Percentiles rank a stretch among this genome's conserved stretches.
phyloP scores from a whole-genome alignment of 352 stramenopile species.

The Globisporangium rhizosaccharum region DNA sequence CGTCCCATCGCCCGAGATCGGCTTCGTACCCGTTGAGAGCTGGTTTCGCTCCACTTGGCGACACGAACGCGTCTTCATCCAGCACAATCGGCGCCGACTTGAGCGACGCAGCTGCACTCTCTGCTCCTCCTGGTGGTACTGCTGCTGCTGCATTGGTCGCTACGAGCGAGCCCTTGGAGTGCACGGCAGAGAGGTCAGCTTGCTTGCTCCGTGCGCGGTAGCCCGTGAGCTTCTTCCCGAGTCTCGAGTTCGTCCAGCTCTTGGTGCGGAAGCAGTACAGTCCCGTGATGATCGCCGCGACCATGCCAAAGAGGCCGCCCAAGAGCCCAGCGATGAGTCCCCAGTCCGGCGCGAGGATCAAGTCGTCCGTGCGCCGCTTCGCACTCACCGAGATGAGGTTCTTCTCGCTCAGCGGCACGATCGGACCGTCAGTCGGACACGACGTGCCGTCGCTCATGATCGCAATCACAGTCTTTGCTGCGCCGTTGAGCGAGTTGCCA shows the following conservation, averaged over 20 bases:
- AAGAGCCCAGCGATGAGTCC: slow-evolving; percentile 73
- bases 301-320: slow-evolving; percentile 64
- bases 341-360: slow-evolving; percentile 90
- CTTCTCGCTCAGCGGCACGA: slow-evolving; percentile 79
- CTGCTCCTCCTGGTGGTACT: not conserved
- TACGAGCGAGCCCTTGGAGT: slow-evolving; percentile 63
- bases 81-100: not conserved
- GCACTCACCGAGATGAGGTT: slow-evolving; percentile 84
- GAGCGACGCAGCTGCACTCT: not conserved
- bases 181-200: slow-evolving; percentile 48
- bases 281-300: slow-evolving; percentile 65
- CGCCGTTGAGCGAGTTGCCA: slow-evolving; percentile 64
- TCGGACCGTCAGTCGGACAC: slow-evolving; percentile 75
- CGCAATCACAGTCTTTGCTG: slow-evolving; percentile 68
- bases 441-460: slow-evolving; percentile 74
- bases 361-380: slow-evolving; percentile 64
- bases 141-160: slow-evolving; percentile 24
- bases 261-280: slow-evolving; percentile 84
- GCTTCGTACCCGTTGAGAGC: slow-evolving; percentile 27
- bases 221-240: slow-evolving; percentile 24
- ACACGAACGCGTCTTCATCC: not conserved
- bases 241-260: slow-evolving; percentile 54
- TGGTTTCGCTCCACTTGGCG: not conserved
- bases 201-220: slow-evolving; percentile 53
- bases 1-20: slow-evolving; percentile 60